A percentile compares a stretch with the other conserved stretches of the same genome.
These are phyloP conservation scores for Aspergillus latus DNA, from an alignment of 2,329 filamentous ascomycete genomes.

Conservation along the genomic window DNA sequence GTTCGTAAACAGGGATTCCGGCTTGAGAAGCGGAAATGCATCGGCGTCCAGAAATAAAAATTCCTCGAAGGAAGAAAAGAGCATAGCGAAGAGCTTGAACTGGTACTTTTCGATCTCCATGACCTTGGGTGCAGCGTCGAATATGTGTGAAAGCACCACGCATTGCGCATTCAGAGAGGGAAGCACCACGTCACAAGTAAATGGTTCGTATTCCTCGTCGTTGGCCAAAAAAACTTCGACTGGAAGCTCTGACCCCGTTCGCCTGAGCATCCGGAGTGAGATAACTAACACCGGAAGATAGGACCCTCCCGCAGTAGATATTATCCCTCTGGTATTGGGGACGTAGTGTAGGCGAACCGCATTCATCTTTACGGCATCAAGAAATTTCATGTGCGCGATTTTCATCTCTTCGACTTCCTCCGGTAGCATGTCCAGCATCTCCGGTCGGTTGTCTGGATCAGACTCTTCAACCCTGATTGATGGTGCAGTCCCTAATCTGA, in stretches of 20 bases:
- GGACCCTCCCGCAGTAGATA: constrained; percentile 47
- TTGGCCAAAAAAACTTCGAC: constrained; percentile 49
- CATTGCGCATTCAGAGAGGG: constrained; percentile 45
- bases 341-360: constrained; percentile 35
- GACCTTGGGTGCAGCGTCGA: constrained; percentile 30
- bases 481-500: constrained; percentile 27
- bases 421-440: constrained; percentile 31
- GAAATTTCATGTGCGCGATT: constrained; percentile 36
- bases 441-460: constrained; percentile 29
- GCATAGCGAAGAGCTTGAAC: constrained; percentile 50
- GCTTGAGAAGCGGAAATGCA: constrained; percentile 45
- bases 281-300: constrained; percentile 48
- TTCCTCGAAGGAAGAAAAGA: constrained; percentile 52
- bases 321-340: constrained; percentile 43
- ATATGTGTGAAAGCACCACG: constrained; percentile 45
- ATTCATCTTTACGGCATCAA: constrained; percentile 29
- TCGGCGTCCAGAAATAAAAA: constrained; percentile 53
- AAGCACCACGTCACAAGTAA: constrained; percentile 46
- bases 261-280: constrained; percentile 48
- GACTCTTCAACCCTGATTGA: constrained; percentile 31
- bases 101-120: constrained; percentile 46
- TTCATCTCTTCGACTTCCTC: constrained; percentile 35
- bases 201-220: constrained; percentile 43
- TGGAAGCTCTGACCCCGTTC: constrained; percentile 44
- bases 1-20: constrained; percentile 42